These are phyloP conservation scores for Thozetella sp. DNA, from an alignment of 495 filamentous ascomycete genomes.

Conservation along the genomic window DNA sequence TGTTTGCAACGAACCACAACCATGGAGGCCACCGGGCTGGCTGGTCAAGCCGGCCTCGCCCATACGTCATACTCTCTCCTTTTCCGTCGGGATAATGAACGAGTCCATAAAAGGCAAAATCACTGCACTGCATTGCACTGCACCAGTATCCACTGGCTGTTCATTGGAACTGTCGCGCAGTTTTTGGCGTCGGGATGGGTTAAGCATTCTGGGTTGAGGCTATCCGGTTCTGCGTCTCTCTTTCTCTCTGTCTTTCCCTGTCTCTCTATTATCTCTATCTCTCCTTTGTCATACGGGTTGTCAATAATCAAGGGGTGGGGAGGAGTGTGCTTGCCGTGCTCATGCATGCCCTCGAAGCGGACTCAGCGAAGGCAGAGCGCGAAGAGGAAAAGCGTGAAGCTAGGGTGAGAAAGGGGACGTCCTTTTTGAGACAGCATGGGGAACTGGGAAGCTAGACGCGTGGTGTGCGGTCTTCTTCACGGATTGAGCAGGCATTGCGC, in stretches of 20 bases:
- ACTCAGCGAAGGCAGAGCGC: not conserved
- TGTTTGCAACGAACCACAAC: constrained; percentile 15
- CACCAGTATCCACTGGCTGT: not conserved
- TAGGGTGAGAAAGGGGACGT: no score
- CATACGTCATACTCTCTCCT: constrained; percentile 11
- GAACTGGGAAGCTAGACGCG: not conserved
- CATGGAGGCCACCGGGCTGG: constrained; percentile 11
- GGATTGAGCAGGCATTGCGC: not conserved
- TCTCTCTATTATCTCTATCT: constrained; percentile 10
- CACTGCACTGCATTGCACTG: constrained; percentile 6
- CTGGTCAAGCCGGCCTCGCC: constrained; percentile 8
- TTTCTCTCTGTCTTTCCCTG: constrained; percentile 2
- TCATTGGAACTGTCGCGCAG: constrained; percentile 3
- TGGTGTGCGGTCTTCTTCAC: not conserved
- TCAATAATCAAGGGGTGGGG: constrained; percentile 10
- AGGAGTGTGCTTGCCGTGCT: not conserved
- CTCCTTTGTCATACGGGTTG: constrained; percentile 9
- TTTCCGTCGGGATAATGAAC: constrained; percentile 15
- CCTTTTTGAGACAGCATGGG: not conserved
- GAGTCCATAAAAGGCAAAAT: constrained; percentile 10
- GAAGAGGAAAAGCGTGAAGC: not conserved
- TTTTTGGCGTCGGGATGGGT: constrained; percentile 9
- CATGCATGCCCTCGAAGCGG: not conserved
- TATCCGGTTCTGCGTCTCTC: constrained; percentile 8
- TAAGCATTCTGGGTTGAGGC: constrained; percentile 16